Conservation (phyloP, 2,329 filamentous ascomycete genomes). For the Corynespora cassiicola region DNA sequence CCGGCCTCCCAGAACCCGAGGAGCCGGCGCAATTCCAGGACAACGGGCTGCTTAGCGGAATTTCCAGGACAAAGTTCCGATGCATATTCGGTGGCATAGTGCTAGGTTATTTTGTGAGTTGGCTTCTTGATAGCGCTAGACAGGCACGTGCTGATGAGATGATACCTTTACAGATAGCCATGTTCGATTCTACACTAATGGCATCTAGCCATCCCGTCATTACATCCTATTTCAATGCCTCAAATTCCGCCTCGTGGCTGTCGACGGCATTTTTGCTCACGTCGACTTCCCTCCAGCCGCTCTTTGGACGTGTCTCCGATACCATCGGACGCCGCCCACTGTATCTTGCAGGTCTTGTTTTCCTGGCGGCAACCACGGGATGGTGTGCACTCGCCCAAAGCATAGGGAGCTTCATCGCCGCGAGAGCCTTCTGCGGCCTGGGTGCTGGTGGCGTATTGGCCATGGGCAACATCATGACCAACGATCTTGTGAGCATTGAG, state of each 20-base stretch:
- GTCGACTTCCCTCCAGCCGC: slow-evolving; percentile 76
- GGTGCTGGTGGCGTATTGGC: slow-evolving; percentile 76
- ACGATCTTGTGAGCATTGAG: slow-evolving; percentile 76
- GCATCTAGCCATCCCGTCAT: slow-evolving; percentile 82
- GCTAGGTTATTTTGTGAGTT: slow-evolving; percentile 46
- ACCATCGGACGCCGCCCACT: slow-evolving; percentile 72
- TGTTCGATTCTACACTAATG: slow-evolving; percentile 82
- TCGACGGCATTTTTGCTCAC: slow-evolving; percentile 81
- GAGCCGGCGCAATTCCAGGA: slow-evolving; percentile 31
- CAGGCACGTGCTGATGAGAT: slow-evolving; percentile 48
- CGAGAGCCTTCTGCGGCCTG: slow-evolving; percentile 73
- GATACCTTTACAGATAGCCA: slow-evolving; percentile 41
- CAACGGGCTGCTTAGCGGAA: slow-evolving; percentile 39
- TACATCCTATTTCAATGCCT: slow-evolving; percentile 78
- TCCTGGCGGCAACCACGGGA: slow-evolving; percentile 70
- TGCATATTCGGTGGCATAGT: slow-evolving; percentile 46
- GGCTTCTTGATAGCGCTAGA: background rate
- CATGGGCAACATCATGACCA: slow-evolving; percentile 72
- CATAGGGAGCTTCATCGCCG: slow-evolving; percentile 74
- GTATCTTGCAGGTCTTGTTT: slow-evolving; percentile 67
- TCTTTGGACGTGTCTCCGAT: slow-evolving; percentile 77
- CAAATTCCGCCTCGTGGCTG: slow-evolving; percentile 82
- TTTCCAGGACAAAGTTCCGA: slow-evolving; percentile 41
- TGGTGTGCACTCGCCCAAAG: slow-evolving; percentile 73
- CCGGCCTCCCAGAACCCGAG: slow-evolving; percentile 23